Evolutionary conservation across 768 basidiomycete genomes (phyloP), one percentile per base, ranked within the genome.

Genomic region (Coprinopsis marcescibilis): DNA sequence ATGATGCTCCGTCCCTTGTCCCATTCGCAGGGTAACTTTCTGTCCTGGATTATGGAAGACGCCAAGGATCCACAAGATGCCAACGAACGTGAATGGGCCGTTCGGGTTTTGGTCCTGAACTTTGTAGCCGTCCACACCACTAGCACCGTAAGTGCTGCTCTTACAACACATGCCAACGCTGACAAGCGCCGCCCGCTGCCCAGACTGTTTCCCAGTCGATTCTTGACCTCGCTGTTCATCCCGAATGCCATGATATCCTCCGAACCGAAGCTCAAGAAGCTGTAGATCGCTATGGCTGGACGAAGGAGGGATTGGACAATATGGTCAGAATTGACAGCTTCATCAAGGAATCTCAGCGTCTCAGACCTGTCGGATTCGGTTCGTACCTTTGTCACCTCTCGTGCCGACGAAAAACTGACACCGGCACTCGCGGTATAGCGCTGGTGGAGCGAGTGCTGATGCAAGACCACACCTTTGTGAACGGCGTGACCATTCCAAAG

Each of bases 291-390:
- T 60, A 69, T 11, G 70, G 63, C 15, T 72, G 67, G 63, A 60
- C 58, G 0, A 68, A 69, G 42, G 50, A 56, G 11, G 57, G 64
- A 1, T 55, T 74, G 44, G 55, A 54, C n/a, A 66, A 67, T 43
- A 64, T 76, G 63, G 57, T 59, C 46, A 68, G 70, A 52, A 30
- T 75, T 11, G 71, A 75, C 46, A 76, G 73, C 47, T 73, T 75
- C 53, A 47, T 75, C 25, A 66, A 67, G 45, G 74, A 75, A 48
- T 66, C 67, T 3, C 49, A 48, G 27, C 36, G 59, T 4, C 23
- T 55, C 19, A 43, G 43, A 23, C 32, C 48, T 30, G 27, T 37
- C 11, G 34, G 39, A n/a, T 29, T 33, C 3, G 46, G 43, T 48
- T 27, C 14, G 36, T 32, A 11, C n/a, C 29, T 32, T 8, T 8